Evolutionary conservation across 164 flowering plant genomes (phyloP).

Genomic region (Brasenia schreberi): DNA sequence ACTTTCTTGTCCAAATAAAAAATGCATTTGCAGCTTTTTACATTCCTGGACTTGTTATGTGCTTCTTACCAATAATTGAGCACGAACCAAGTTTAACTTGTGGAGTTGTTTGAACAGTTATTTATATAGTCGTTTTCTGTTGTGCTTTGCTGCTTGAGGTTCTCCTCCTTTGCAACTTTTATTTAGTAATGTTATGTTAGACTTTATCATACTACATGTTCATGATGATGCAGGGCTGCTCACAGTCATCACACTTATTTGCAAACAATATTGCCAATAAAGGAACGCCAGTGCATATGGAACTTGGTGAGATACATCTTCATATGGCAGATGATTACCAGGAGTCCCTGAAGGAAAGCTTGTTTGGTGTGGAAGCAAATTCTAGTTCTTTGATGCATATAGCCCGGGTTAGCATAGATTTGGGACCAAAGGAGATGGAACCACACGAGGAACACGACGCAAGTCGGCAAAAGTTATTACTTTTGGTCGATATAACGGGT

Average conservation of each 20-base stretch:
- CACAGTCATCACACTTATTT: slow-evolving; percentile 88
- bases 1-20: too few relatives aligned
- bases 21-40: too few relatives aligned
- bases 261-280: slow-evolving; percentile 79
- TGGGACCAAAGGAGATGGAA: slow-evolving; percentile 77
- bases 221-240: slow-evolving; percentile 52
- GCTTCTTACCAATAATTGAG: too few relatives aligned
- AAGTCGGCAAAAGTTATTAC: slow-evolving; percentile 36
- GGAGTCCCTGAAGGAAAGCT: slow-evolving; percentile 66
- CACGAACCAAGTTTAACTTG: too few relatives aligned
- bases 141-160: too few relatives aligned
- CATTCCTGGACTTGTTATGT: too few relatives aligned
- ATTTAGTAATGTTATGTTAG: too few relatives aligned
- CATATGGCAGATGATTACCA: slow-evolving; percentile 89
- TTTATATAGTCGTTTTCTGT: too few relatives aligned
- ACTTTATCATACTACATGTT: too few relatives aligned
- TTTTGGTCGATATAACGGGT: slow-evolving; percentile 80
- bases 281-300: slow-evolving; percentile 66
- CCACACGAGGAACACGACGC: slow-evolving; percentile 39
- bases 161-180: too few relatives aligned
- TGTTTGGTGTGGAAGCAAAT: slow-evolving; percentile 80
- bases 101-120: too few relatives aligned
- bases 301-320: slow-evolving; percentile 87
- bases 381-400: slow-evolving; percentile 73
- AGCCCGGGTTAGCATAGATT: slow-evolving; percentile 74